These are phyloP conservation scores for Fusarium annulatum DNA, from an alignment of 2,329 filamentous ascomycete genomes.

Conservation along the genomic window DNA sequence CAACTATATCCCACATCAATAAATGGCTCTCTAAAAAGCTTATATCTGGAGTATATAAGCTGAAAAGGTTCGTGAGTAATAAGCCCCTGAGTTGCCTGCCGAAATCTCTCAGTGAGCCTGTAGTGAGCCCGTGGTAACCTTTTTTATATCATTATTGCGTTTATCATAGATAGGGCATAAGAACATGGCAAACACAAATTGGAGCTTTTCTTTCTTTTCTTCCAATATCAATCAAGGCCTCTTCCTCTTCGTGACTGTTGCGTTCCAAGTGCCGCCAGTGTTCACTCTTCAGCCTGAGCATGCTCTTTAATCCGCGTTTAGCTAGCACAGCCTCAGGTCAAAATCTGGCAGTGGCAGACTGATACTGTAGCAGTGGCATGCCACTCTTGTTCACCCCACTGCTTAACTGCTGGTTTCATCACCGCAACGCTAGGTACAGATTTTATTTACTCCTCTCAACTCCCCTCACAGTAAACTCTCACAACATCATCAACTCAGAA, in stretches of 20 bases:
- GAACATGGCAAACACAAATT: too few species aligned
- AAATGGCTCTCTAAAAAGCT: not conserved
- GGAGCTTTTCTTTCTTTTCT: too few species aligned
- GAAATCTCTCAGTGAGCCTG: not conserved
- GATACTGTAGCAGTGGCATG: not conserved
- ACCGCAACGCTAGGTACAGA: not conserved
- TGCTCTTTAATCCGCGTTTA: not conserved
- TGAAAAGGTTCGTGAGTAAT: rapidly evolving
- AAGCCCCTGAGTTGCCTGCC: not conserved
- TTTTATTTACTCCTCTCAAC: not conserved
- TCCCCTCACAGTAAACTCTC: not conserved
- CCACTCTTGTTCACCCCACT: not conserved
- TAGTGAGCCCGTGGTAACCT: too few species aligned
- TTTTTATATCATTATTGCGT: too few species aligned
- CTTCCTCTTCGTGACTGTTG: not conserved
- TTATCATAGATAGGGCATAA: too few species aligned
- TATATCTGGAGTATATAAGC: not conserved
- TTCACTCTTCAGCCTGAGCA: not conserved
- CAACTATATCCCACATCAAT: not conserved
- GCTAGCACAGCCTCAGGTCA: not conserved
- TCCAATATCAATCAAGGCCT: not conserved
- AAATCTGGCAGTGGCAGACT: not conserved
- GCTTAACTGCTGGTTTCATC: rapidly evolving
- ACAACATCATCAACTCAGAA: not conserved
- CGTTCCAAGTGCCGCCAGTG: not conserved